These are phyloP conservation scores for Remersonia thermophila DNA, from an alignment of 2,329 filamentous ascomycete genomes.

Conservation along the genomic window DNA sequence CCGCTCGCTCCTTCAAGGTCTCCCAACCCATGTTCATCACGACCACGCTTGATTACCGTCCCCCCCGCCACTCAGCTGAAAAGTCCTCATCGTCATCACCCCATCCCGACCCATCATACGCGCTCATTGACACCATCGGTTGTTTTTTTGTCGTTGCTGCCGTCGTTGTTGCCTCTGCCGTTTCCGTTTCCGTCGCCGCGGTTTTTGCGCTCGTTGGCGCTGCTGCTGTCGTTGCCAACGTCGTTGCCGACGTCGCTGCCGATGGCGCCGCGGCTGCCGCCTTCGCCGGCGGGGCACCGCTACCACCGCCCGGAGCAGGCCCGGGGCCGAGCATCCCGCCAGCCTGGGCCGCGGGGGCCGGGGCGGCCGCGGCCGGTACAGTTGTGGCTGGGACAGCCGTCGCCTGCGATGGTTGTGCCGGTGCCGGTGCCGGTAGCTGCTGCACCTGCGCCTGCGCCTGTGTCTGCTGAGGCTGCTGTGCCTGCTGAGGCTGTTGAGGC, in stretches of 20 bases:
- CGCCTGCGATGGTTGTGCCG: background rate
- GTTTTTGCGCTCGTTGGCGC: background rate
- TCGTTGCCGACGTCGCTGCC: background rate
- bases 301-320: background rate
- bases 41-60: too few species aligned
- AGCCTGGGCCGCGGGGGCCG: background rate
- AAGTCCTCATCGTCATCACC: constrained; percentile 14
- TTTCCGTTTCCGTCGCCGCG: too few species aligned
- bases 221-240: background rate
- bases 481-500: background rate
- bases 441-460: background rate
- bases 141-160: constrained; percentile 1
- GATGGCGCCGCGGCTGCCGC: background rate
- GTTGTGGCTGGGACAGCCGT: background rate
- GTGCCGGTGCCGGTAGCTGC: background rate
- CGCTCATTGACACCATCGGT: constrained; percentile 5
- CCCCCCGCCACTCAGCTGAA: too few species aligned
- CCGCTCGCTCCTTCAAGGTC: too few species aligned
- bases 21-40: too few species aligned
- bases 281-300: background rate
- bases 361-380: background rate
- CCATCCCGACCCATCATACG: constrained; percentile 17
- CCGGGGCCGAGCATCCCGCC: too few species aligned
- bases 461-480: background rate
- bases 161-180: background rate